Percentiles rank a stretch among this genome's conserved stretches.
These are phyloP conservation scores for Ophiostoma novo-ulmi DNA, from an alignment of 2,329 filamentous ascomycete genomes.

Conservation along the genomic window DNA sequence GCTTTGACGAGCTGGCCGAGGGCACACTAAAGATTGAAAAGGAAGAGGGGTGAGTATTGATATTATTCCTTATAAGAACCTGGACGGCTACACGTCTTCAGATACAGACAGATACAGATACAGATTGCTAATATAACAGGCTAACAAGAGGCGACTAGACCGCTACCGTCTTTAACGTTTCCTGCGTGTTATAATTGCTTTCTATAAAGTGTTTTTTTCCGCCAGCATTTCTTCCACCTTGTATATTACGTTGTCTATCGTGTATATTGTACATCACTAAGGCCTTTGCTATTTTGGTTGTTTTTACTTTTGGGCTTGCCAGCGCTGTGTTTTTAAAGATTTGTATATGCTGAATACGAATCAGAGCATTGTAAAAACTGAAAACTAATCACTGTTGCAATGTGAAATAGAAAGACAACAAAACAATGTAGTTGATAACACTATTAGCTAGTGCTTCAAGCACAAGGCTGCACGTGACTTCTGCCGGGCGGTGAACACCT, in stretches of 20 bases:
- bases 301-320: background rate
- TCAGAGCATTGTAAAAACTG: background rate
- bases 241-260: background rate
- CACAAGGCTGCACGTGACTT: constrained; percentile 23
- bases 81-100: background rate
- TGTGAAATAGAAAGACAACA: background rate
- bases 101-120: background rate
- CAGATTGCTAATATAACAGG: background rate
- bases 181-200: background rate
- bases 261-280: background rate
- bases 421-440: no score
- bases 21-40: constrained; percentile 22
- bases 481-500: constrained; percentile 26
- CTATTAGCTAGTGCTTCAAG: no score
- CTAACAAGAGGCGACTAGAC: constrained; percentile 5
- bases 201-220: background rate
- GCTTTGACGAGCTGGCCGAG: constrained; percentile 21
- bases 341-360: background rate
- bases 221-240: background rate
- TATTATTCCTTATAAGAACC: background rate
- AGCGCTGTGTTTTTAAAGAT: background rate
- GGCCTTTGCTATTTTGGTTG: background rate
- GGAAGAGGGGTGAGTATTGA: constrained; percentile 30
- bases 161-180: background rate
- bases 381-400: background rate